A percentile compares a stretch with the other conserved stretches of the same genome.
phyloP scores from a whole-genome alignment of 108 stramenopile genomes.

The Cyclotella choctawhatcheeana region DNA sequence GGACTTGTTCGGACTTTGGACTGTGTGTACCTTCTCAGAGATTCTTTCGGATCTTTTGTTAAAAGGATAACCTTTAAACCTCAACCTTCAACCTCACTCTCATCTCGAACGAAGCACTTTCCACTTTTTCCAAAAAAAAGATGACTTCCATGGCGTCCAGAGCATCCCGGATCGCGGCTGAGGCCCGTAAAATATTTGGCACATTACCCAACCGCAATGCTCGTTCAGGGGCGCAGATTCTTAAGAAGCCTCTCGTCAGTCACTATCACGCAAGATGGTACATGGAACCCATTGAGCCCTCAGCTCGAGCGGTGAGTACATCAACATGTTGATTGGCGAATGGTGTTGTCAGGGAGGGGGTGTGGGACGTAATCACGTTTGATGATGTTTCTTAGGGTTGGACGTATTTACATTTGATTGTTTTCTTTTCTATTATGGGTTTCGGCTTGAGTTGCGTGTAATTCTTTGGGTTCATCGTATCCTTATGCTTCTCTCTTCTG shows the following conservation, averaged over 20 bases:
- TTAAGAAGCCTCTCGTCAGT: slow-evolving; percentile 69
- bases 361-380: no score
- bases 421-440: no score
- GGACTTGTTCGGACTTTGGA: no score
- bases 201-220: slow-evolving; percentile 68
- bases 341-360: neutral
- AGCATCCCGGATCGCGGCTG: slow-evolving; percentile 51
- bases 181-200: slow-evolving; percentile 78
- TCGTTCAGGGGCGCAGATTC: slow-evolving; percentile 59
- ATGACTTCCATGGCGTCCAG: slow-evolving; percentile 59
- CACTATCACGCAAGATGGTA: slow-evolving; percentile 77
- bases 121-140: neutral
- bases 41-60: no score
- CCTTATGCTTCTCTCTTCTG: no score
- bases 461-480: no score
- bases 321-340: neutral
- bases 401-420: no score
- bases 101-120: neutral
- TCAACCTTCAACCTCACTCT: neutral
- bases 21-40: no score
- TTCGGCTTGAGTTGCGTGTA: no score
- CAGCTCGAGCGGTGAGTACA: slow-evolving; percentile 71
- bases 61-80: neutral
- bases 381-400: no score
- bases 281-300: slow-evolving; percentile 71